Evolutionary conservation across 129 eudicot species (phyloP).

Genomic region (Artemisia tridentata): DNA sequence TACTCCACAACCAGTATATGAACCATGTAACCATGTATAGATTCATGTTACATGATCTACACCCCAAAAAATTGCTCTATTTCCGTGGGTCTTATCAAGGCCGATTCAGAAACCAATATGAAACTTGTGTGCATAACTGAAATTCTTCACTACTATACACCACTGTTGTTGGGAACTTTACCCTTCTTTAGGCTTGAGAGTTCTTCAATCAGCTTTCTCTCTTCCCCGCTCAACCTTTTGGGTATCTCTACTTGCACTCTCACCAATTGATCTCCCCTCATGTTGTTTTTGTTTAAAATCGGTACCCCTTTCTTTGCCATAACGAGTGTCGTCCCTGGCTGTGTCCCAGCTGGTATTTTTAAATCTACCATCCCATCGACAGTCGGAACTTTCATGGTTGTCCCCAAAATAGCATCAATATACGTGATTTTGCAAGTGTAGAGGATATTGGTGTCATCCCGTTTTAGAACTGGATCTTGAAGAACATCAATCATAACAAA

Average conservation of each 20-base stretch:
- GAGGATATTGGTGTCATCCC: constrained; percentile 84
- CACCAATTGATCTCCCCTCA: constrained; percentile 95
- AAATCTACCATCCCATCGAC: constrained; percentile 84
- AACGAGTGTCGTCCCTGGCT: constrained; percentile 82
- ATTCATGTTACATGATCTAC: constrained; percentile 30
- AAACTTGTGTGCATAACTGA: constrained; percentile 8
- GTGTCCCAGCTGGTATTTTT: constrained; percentile 85
- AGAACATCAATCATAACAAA: constrained; percentile 71
- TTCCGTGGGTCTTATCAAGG: constrained; percentile 5
- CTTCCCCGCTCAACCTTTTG: constrained; percentile 65
- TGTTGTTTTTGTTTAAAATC: constrained; percentile 51
- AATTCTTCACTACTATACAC: constrained; percentile 31
- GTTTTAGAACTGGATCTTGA: constrained; percentile 67
- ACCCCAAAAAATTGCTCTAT: constrained; percentile 20
- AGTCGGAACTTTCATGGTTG: constrained; percentile 74
- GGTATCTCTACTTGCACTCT: constrained; percentile 92
- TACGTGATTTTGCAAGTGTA: constrained; percentile 76
- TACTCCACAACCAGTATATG: constrained; percentile 26
- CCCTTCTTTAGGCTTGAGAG: constrained; percentile 59
- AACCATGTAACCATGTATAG: constrained; percentile 25
- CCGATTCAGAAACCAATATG: constrained; percentile 6
- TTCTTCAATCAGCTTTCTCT: constrained; percentile 77
- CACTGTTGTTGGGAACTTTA: constrained; percentile 51
- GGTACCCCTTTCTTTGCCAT: constrained; percentile 94
- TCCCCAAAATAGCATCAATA: constrained; percentile 85